phyloP scores from a whole-genome alignment of 768 basidiomycete species.

The Lactifluus volemus region DNA sequence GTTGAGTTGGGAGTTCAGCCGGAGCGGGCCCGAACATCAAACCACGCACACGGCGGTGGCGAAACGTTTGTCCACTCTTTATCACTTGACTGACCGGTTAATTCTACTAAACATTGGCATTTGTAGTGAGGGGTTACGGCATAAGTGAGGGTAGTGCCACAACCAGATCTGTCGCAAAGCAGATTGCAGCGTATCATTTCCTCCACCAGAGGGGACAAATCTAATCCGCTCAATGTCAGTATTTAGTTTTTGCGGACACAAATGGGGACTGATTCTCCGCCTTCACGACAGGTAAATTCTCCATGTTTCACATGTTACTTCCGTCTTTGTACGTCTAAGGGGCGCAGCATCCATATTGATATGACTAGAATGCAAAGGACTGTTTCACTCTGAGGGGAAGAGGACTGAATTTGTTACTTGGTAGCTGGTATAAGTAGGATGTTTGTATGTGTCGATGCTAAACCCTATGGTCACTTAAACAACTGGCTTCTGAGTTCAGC shows the following conservation, averaged over 20 bases:
- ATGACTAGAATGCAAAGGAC: background rate
- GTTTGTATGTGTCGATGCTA: background rate
- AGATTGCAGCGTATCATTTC: conserved; percentile 15
- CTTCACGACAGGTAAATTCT: background rate
- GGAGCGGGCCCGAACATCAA: conserved; percentile 18
- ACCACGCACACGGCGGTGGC: conserved; percentile 14
- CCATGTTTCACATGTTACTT: background rate
- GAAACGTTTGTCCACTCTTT: conserved; percentile 6
- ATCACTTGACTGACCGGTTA: background rate
- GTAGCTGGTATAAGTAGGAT: background rate
- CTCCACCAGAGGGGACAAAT: conserved; percentile 6
- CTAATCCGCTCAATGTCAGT: background rate
- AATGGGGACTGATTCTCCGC: background rate
- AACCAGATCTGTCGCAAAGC: conserved; percentile 12
- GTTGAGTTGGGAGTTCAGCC: conserved; percentile 17
- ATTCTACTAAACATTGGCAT: background rate
- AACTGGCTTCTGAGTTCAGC: background rate
- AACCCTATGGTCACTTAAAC: background rate
- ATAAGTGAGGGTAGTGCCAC: conserved; percentile 15
- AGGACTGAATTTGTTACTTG: background rate
- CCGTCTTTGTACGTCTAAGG: background rate
- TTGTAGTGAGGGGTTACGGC: conserved; percentile 12
- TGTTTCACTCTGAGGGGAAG: background rate
- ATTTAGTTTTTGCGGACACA: background rate
- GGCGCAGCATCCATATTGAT: background rate